These are phyloP conservation scores for Boletus rubroflammeus DNA, from an alignment of 768 basidiomycete genomes.

Conservation along the genomic window DNA sequence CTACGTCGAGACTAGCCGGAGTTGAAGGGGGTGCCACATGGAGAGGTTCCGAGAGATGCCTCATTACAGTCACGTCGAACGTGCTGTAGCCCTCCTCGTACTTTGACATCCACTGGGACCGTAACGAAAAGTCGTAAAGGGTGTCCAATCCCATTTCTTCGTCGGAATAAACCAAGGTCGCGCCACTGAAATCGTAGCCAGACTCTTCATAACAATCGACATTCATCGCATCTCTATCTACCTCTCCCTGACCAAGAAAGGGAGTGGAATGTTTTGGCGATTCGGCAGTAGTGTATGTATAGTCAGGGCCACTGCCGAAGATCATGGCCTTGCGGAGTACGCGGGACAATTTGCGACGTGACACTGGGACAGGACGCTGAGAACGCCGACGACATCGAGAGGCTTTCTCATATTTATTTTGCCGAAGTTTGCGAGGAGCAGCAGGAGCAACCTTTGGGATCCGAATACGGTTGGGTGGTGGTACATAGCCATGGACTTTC, in stretches of 20 bases:
- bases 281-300: background rate
- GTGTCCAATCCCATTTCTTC: constrained; percentile 2
- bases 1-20: background rate
- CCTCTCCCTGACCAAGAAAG: background rate
- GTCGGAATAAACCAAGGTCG: background rate
- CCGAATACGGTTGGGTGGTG: constrained; percentile 7
- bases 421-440: background rate
- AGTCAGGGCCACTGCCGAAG: background rate
- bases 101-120: constrained; percentile 10
- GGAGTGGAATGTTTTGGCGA: background rate
- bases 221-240: background rate
- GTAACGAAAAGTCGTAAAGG: constrained; percentile 5
- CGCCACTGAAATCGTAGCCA: background rate
- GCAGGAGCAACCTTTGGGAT: background rate
- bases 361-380: background rate
- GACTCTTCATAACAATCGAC: background rate
- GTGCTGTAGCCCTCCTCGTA: constrained; percentile 10
- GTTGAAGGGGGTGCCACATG: background rate
- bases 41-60: background rate
- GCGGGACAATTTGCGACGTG: background rate
- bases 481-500: constrained; percentile 18
- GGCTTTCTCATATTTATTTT: background rate
- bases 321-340: background rate
- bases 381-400: background rate
- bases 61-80: background rate